Evolutionary conservation across 371 early-diverging fungal species (phyloP).

Genomic region (Mucor plumbeus): DNA sequence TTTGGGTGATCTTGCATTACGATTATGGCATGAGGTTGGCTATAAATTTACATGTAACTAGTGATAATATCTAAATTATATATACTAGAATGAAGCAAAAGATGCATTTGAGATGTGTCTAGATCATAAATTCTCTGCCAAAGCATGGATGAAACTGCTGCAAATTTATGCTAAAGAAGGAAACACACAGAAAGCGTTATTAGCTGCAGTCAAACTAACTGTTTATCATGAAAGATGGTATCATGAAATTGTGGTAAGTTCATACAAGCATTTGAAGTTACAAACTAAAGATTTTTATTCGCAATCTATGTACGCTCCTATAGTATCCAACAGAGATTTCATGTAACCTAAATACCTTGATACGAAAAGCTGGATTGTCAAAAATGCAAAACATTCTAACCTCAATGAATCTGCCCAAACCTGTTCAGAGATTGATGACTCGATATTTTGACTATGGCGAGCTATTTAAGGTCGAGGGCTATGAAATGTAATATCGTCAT

Average conservation of each 20-base stretch:
- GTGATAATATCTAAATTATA: neutral
- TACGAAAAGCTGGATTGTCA: slow-evolving; percentile 81
- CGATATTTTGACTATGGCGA: slow-evolving; percentile 84
- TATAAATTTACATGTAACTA: neutral
- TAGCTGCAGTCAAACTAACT: slow-evolving; percentile 80
- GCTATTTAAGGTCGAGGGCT: slow-evolving; percentile 82
- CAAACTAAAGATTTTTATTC: neutral
- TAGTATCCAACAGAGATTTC: slow-evolving; percentile 88
- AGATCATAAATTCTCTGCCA: slow-evolving; percentile 87
- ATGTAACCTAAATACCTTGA: slow-evolving; percentile 79
- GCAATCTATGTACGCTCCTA: neutral
- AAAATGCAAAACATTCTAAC: slow-evolving; percentile 89
- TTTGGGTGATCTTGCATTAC: slow-evolving; percentile 86
- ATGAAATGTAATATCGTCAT: slow-evolving; percentile 52
- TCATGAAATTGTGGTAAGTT: slow-evolving; percentile 81
- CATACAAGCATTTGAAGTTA: neutral
- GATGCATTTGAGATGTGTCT: slow-evolving; percentile 87
- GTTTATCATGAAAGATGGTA: slow-evolving; percentile 83
- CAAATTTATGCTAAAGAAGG: slow-evolving; percentile 81
- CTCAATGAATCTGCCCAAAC: slow-evolving; percentile 82
- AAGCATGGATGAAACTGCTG: slow-evolving; percentile 84
- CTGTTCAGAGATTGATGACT: slow-evolving; percentile 79
- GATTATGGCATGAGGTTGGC: slow-evolving; percentile 79
- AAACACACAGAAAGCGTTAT: slow-evolving; percentile 77
- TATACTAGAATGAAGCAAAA: slow-evolving; percentile 76